These are phyloP conservation scores for Lichtheimia hyalospora DNA, from an alignment of 371 early-diverging fungal genomes.

Conservation along the genomic window DNA sequence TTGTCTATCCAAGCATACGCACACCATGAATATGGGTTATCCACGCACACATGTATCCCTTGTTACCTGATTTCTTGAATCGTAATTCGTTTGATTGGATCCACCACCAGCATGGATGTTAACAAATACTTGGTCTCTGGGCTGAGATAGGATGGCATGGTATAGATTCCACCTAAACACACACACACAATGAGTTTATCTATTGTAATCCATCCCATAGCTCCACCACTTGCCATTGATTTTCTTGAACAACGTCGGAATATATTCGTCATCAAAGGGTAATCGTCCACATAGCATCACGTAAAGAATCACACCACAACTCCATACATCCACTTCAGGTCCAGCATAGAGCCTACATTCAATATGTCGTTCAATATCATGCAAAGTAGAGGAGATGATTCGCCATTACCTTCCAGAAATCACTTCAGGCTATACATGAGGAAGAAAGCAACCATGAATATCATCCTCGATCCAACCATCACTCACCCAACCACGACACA, in stretches of 20 bases:
- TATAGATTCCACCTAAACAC: conserved; percentile 82
- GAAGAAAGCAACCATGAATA: background rate
- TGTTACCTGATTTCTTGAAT: conserved; percentile 79
- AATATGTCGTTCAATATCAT: too few relatives aligned
- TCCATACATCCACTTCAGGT: conserved; percentile 99
- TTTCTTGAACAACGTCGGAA: conserved; percentile 93
- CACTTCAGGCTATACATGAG: conserved; percentile 87
- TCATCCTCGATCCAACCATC: too few relatives aligned
- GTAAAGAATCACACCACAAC: conserved; percentile 98
- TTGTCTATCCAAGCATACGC: conserved; percentile 43
- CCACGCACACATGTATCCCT: background rate
- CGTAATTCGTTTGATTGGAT: conserved; percentile 93
- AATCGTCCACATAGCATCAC: conserved; percentile 99
- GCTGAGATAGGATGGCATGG: conserved; percentile 85
- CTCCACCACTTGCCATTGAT: conserved; percentile 61
- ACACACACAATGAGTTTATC: background rate
- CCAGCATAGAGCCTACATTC: conserved; percentile 88
- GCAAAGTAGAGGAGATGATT: too few relatives aligned
- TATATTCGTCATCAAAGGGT: conserved; percentile 99
- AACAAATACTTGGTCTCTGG: conserved; percentile 82
- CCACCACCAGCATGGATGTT: conserved; percentile 93
- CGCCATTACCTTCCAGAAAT: conserved; percentile 90
- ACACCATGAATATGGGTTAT: background rate
- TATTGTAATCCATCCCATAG: too few relatives aligned
- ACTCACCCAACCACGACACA: too few relatives aligned